phyloP scores from a whole-genome alignment of 2,329 filamentous ascomycete species.

The Colletotrichum musae region DNA sequence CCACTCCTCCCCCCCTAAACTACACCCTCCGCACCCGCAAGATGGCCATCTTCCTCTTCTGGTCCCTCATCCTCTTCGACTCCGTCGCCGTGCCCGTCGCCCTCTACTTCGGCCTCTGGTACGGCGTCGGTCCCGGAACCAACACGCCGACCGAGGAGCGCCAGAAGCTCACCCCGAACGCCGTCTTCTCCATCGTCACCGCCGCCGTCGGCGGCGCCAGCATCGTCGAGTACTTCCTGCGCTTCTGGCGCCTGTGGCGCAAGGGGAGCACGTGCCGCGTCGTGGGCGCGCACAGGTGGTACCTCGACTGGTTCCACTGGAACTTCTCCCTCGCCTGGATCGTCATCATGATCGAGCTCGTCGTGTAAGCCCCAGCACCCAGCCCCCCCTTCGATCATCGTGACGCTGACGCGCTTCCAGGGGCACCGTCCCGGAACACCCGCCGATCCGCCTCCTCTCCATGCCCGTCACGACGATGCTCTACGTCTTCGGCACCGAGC shows the following conservation, averaged over 20 bases:
- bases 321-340: constrained; percentile 68
- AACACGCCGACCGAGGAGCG: constrained; percentile 52
- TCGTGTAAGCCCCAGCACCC: constrained; percentile 52
- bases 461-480: constrained; percentile 67
- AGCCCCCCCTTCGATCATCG: too few relatives aligned
- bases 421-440: constrained; percentile 43
- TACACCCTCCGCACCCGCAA: constrained; percentile 55
- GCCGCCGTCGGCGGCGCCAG: constrained; percentile 66
- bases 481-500: constrained; percentile 65
- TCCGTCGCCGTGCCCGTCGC: constrained; percentile 70
- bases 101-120: constrained; percentile 74
- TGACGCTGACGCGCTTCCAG: constrained; percentile 24
- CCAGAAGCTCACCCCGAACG: constrained; percentile 44
- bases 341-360: constrained; percentile 69
- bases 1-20: constrained; percentile 39
- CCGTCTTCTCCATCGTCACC: constrained; percentile 68
- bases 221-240: constrained; percentile 67
- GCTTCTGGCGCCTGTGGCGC: constrained; percentile 67
- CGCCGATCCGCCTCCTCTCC: constrained; percentile 64
- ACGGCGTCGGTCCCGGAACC: constrained; percentile 55
- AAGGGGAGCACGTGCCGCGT: constrained; percentile 67
- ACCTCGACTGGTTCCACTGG: constrained; percentile 72
- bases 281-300: constrained; percentile 46
- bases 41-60: constrained; percentile 70
- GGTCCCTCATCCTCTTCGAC: constrained; percentile 71